Base-by-base conservation (phyloP, 2,329 filamentous ascomycete genomes). In the Neopestalotiopsis clavispora region DNA sequence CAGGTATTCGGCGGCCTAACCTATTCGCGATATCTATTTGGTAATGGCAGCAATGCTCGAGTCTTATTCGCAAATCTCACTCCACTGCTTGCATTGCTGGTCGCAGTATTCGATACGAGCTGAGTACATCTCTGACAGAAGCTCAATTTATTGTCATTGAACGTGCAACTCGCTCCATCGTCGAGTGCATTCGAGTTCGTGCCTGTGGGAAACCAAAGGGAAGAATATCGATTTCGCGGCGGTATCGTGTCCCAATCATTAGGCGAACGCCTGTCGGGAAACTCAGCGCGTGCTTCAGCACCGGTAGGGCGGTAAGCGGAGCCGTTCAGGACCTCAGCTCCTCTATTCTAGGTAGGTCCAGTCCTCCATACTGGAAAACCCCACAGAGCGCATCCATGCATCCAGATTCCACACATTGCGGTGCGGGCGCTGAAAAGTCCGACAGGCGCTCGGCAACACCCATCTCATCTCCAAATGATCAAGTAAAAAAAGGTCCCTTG, bases 11-110 rank as follows among this genome's bases (percentile, higher is more conserved):
- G 72, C 72, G 76, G 74, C 70, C 75, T 76, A 78, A 77, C 77
- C 75, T 72, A 71, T 73, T 70, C 66, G 71, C 76, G 74, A 78
- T 83, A 84, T 83, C 79, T 77, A 83, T 85, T 83, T 84, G 80
- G 82, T 85, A 85, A 85, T 85, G 75, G 75, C 71, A 77, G 76
- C 73, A 67, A 57, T 70, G 67, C 66, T 67, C 66, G 71, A 74
- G 71, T 69, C 64, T 70, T 65, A 49, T 74, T 69, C 62, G 69
- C 40, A 30, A 69, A 71, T 40, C 60, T 67, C 66, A 67, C 71
- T 69, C 68, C 69, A 72, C 70, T 70, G 67, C 65, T 68, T 66
- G 70, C 72, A 72, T 69, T 70, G 64, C 63, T 70, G 65, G 68
- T 64, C 68, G 72, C 65, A 20, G 71, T 72, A 70, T 60, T 58